Percentiles rank a stretch among this genome's conserved stretches.
These are phyloP conservation scores for Antrodiella citrinella DNA, from an alignment of 768 basidiomycete genomes.

Conservation along the genomic window DNA sequence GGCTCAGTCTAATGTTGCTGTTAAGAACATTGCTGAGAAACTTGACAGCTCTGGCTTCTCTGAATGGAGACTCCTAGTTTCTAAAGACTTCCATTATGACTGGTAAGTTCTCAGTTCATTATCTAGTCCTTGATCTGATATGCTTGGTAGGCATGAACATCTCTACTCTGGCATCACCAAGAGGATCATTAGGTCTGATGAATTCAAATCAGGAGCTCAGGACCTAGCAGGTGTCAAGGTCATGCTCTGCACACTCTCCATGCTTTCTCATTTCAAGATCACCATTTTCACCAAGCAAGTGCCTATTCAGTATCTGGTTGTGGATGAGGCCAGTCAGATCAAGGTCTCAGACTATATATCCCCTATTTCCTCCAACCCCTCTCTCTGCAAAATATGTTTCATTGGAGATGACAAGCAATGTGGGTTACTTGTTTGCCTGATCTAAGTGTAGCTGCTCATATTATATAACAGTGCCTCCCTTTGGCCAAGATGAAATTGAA, in stretches of 20 bases:
- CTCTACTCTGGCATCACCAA: conserved; percentile 42
- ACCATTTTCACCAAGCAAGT: conserved; percentile 17
- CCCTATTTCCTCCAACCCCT: conserved; percentile 18
- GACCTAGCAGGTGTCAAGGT: conserved; percentile 39
- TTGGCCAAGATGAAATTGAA: conserved; percentile 61
- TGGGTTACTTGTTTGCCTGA: conserved; percentile 14
- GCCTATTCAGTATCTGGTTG: conserved; percentile 22
- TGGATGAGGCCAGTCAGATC: conserved; percentile 30
- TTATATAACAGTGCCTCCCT: conserved; percentile 61
- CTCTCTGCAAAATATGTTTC: conserved; percentile 29
- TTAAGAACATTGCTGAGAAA: conserved; percentile 86
- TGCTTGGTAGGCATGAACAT: conserved; percentile 69
- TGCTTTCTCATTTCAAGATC: conserved; percentile 44
- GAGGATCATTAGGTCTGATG: conserved; percentile 46
- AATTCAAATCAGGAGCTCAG: conserved; percentile 18
- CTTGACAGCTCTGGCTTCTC: conserved; percentile 44
- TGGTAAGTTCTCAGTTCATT: conserved; percentile 44
- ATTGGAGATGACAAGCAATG: conserved; percentile 37
- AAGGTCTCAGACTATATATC: conserved; percentile 22
- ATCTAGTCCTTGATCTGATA: too few relatives aligned
- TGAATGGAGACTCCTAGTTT: conserved; percentile 64
- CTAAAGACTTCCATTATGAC: conserved; percentile 52
- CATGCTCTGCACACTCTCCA: conserved; percentile 68
- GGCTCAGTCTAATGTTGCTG: conserved; percentile 82
- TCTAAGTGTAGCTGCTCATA: neutral